phyloP scores from a whole-genome alignment of 2,329 filamentous ascomycete genomes.

The Knufia fluminis region DNA sequence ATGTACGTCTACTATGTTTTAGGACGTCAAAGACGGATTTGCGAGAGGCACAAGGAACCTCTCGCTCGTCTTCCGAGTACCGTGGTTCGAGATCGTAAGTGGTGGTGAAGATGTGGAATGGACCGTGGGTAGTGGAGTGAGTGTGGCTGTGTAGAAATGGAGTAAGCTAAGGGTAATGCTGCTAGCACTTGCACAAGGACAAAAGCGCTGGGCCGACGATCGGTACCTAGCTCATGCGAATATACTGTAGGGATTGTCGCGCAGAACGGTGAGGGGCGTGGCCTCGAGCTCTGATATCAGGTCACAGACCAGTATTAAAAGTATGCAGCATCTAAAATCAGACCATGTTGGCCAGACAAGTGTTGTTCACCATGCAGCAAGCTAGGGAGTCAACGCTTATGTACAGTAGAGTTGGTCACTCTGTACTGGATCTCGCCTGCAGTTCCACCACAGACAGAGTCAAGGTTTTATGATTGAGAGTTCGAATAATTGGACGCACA shows the following conservation, averaged over 20 bases:
- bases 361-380: neutral
- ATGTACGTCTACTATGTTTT: too few relatives aligned
- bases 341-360: too few relatives aligned
- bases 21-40: neutral
- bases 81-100: neutral
- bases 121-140: neutral
- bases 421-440: neutral
- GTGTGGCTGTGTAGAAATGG: slow-evolving; percentile 2
- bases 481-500: neutral
- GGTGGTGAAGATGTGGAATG: neutral
- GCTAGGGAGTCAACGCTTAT: too few relatives aligned
- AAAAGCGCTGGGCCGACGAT: neutral
- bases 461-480: neutral
- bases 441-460: neutral
- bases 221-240: too few relatives aligned
- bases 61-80: neutral
- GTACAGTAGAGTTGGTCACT: neutral
- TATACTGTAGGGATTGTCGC: neutral
- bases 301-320: neutral
- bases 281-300: neutral
- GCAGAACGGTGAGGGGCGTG: neutral
- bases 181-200: neutral
- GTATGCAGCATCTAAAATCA: neutral
- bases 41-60: neutral
- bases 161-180: neutral